A percentile compares a stretch with the other conserved stretches of the same genome.
These are phyloP conservation scores for Aspergillus pseudotamarii DNA, from an alignment of 2,329 filamentous ascomycete species.

Conservation along the genomic window DNA sequence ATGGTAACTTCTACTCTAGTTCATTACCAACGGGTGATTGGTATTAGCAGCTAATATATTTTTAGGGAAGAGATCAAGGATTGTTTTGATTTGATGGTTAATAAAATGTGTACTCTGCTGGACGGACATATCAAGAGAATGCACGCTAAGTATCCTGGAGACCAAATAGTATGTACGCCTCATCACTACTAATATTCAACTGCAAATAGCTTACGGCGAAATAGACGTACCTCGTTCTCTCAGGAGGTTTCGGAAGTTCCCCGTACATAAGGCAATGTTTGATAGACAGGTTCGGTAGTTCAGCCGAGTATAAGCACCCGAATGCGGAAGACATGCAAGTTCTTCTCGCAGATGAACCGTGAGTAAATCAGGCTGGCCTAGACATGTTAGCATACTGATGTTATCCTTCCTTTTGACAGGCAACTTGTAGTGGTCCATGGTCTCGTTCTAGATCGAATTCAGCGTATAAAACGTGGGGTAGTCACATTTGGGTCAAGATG, in stretches of 20 bases:
- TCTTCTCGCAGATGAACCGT: constrained; percentile 37
- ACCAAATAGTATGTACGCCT: constrained; percentile 30
- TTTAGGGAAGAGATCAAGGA: constrained; percentile 22
- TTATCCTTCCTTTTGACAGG: constrained; percentile 13
- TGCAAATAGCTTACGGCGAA: neutral
- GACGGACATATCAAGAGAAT: constrained; percentile 29
- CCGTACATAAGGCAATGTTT: constrained; percentile 33
- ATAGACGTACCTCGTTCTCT: constrained; percentile 35
- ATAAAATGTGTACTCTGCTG: constrained; percentile 33
- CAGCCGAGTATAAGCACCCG: constrained; percentile 15
- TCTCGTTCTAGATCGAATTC: constrained; percentile 36
- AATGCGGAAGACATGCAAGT: constrained; percentile 29
- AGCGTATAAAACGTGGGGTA: constrained; percentile 30
- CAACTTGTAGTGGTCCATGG: constrained; percentile 39
- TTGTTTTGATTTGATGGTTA: constrained; percentile 27
- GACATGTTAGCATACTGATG: neutral
- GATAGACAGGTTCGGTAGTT: constrained; percentile 24
- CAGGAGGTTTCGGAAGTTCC: constrained; percentile 38
- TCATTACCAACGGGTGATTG: too few species aligned
- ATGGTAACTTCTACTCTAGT: constrained; percentile 19
- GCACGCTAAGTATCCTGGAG: constrained; percentile 25
- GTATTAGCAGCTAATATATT: neutral
- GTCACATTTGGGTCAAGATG: constrained; percentile 35
- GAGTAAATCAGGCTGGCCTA: constrained; percentile 7
- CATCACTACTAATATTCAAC: neutral